Evolutionary conservation across 139 green algal species (phyloP), one percentile per base, ranked within the genome.

Genomic region (Micractinium conductrix): DNA sequence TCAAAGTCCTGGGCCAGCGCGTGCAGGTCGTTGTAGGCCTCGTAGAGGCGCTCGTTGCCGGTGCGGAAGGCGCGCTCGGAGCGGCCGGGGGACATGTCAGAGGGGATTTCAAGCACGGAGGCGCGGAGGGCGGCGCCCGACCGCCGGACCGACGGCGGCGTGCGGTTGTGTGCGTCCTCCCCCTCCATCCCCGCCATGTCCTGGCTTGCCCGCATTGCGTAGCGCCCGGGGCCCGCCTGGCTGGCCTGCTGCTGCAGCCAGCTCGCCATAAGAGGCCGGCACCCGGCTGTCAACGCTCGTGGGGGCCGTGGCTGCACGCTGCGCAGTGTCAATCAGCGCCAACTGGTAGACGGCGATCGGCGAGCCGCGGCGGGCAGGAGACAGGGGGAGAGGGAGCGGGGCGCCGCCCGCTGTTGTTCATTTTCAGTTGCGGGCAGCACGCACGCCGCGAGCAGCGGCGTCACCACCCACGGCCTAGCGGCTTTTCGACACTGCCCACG

Each of bases 1-100:
- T 97, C 90, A 86, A 98, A 98, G 75, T 96, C 93, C 68, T 98
- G 94, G 0, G 96, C 96, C 55, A 98, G 87, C 19, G 86, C 78
- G 89, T 98, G 96, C 79, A 98, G 87, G 78, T 98, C 95, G 50
- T 96, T 96, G 88, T 98, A 98, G 0, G 96, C 96, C 80, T 98
- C 96, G 81, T 98, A 98, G 28, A 98, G 90, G 19, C 89, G 88
- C 87, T 98, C 95, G 83, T 98, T 97, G 55, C 91, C 92, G 76
- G 83, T 90, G 33, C 91, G 76, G 82, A 95, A 94, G 30, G 88
- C 83, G 7, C 75, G 82, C 38, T 87, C 89, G 45, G 79, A 90
- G 26, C 87, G 82, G 26, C 91, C 91, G 28, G 91, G 89, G 5
- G 89, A 93, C 30, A 53, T 72, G 24, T 91, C 86, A 16, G 40